These are phyloP conservation scores for Baudoinia panamericana DNA, from an alignment of 495 filamentous ascomycete genomes.

Conservation along the genomic window DNA sequence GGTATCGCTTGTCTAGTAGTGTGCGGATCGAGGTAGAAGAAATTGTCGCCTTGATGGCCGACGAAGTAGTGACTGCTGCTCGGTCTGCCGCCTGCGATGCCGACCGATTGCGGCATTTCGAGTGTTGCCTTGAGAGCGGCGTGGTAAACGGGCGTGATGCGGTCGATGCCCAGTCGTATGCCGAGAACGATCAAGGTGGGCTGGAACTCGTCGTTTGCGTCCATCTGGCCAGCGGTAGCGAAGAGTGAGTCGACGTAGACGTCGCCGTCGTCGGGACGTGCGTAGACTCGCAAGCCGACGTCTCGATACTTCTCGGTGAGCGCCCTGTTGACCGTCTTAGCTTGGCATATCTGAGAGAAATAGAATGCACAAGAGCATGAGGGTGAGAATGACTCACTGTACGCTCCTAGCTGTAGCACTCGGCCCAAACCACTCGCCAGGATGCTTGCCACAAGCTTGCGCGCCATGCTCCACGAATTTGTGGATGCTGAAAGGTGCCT, in stretches of 20 bases:
- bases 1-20: constrained; percentile 57
- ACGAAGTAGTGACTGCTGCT: constrained; percentile 95
- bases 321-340: constrained; percentile 41
- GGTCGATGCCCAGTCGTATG: constrained; percentile 80
- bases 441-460: constrained; percentile 78
- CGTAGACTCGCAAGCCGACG: constrained; percentile 61
- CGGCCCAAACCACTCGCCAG: constrained; percentile 99
- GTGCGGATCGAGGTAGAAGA: constrained; percentile 97
- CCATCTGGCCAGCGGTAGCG: constrained; percentile 52
- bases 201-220: constrained; percentile 41
- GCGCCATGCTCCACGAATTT: constrained; percentile 85
- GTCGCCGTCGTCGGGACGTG: constrained; percentile 77
- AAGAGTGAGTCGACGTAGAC: constrained; percentile 84
- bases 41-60: constrained; percentile 72
- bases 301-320: constrained; percentile 48
- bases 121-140: constrained; percentile 69
- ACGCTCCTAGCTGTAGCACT: constrained; percentile 94
- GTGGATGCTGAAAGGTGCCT: constrained; percentile 88
- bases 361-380: background rate
- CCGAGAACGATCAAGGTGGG: constrained; percentile 85
- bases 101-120: constrained; percentile 77
- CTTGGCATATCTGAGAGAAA: background rate
- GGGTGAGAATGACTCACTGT: constrained; percentile 65
- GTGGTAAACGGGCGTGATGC: constrained; percentile 85
- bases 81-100: constrained; percentile 89